These are phyloP conservation scores for Graphiopsis chlorocephala DNA, from an alignment of 2,329 filamentous ascomycete genomes.

Conservation along the genomic window DNA sequence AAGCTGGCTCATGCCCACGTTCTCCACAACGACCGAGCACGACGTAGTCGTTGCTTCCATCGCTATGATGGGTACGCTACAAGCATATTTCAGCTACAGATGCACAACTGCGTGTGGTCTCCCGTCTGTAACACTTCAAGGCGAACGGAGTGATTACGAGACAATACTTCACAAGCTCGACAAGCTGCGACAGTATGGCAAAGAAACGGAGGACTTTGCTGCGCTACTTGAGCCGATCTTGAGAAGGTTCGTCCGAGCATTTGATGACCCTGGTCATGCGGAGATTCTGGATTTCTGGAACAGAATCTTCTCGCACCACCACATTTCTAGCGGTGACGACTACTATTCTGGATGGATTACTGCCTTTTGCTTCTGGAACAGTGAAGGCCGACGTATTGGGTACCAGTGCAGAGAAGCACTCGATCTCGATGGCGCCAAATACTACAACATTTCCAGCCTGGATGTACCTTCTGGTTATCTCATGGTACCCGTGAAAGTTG, in stretches of 20 bases:
- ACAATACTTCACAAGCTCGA: constrained; percentile 44
- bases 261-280: constrained; percentile 37
- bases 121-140: constrained; percentile 52
- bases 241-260: constrained; percentile 44
- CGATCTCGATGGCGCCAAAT: constrained; percentile 25
- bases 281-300: constrained; percentile 45
- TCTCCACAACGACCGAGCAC: constrained; percentile 48
- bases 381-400: constrained; percentile 29
- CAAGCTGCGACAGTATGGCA: constrained; percentile 44
- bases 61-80: constrained; percentile 51
- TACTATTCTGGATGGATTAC: constrained; percentile 45
- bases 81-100: constrained; percentile 48
- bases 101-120: constrained; percentile 44
- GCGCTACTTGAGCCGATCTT: constrained; percentile 46
- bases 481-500: constrained; percentile 35
- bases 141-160: constrained; percentile 48
- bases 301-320: constrained; percentile 28
- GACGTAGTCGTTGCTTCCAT: constrained; percentile 47
- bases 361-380: constrained; percentile 23
- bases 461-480: constrained; percentile 31
- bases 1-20: constrained; percentile 52
- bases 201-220: constrained; percentile 42
- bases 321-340: constrained; percentile 27
- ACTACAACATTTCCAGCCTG: constrained; percentile 26
- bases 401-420: background rate